These are phyloP conservation scores for Salix dunnii DNA, from an alignment of 345 rosid species.

Conservation along the genomic window DNA sequence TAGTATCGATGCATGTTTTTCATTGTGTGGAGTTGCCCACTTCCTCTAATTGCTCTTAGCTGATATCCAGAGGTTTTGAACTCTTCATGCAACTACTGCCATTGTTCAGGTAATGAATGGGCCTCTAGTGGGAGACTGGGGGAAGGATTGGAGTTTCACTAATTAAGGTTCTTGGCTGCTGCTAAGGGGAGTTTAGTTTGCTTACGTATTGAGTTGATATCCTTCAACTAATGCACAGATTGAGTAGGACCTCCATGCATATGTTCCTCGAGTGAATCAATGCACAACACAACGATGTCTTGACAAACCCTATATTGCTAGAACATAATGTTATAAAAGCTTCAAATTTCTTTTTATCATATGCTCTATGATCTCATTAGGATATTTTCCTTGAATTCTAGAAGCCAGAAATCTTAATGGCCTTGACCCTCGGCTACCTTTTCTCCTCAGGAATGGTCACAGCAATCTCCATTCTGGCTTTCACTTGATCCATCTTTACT, in stretches of 20 bases:
- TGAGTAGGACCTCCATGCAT: too few relatives aligned
- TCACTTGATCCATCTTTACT: conserved; percentile 22
- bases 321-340: not conserved
- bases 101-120: too few relatives aligned
- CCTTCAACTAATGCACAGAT: too few relatives aligned
- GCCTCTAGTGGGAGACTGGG: not conserved
- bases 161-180: not conserved
- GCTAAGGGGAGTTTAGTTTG: too few relatives aligned
- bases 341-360: not conserved
- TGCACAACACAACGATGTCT: not conserved
- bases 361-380: not conserved
- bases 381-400: not conserved
- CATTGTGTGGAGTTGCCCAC: not conserved
- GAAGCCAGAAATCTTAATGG: conserved; percentile 16
- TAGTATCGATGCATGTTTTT: not conserved
- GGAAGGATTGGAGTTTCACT: not conserved
- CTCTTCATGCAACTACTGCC: not conserved
- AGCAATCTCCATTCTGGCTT: conserved; percentile 26
- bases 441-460: conserved; percentile 16
- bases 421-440: conserved; percentile 19
- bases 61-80: not conserved
- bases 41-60: not conserved
- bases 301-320: not conserved
- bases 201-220: too few relatives aligned
- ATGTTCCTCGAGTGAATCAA: too few relatives aligned